phyloP scores from a whole-genome alignment of 2,329 filamentous ascomycete genomes.

The Fusarium gaditjirri region DNA sequence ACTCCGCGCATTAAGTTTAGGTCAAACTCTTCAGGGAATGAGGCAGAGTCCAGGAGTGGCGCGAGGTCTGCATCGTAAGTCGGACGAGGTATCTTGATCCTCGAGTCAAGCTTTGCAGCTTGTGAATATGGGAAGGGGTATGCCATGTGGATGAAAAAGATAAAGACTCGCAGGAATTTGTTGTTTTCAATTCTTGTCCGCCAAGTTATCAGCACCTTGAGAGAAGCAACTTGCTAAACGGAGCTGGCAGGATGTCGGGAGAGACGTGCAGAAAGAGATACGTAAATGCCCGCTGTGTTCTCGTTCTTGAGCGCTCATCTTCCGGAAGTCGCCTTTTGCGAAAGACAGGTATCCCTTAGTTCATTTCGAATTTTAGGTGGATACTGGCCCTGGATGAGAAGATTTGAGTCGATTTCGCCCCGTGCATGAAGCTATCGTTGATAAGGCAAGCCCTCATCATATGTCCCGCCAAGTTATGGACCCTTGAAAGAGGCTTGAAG shows the following conservation, averaged over 20 bases:
- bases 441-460: background rate
- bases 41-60: constrained; percentile 6
- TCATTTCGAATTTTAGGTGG: background rate
- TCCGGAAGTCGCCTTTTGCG: accelerated
- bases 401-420: constrained; percentile 7
- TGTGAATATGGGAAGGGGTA: constrained; percentile 8
- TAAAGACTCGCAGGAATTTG: accelerated
- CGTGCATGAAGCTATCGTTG: background rate
- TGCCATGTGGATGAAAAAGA: background rate
- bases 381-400: background rate
- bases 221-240: too few relatives aligned
- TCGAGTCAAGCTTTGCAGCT: constrained; percentile 1
- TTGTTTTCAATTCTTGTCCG: accelerated
- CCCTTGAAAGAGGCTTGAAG: background rate
- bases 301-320: background rate
- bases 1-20: constrained; percentile 6
- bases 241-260: background rate
- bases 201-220: background rate
- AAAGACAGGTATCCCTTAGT: accelerated
- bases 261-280: background rate
- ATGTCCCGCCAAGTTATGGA: background rate
- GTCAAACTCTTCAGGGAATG: constrained; percentile 5
- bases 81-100: constrained; percentile 2
- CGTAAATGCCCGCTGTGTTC: background rate
- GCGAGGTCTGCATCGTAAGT: background rate